Conservation (phyloP, 495 filamentous ascomycete genomes). For the Hypoxylon rickii region DNA sequence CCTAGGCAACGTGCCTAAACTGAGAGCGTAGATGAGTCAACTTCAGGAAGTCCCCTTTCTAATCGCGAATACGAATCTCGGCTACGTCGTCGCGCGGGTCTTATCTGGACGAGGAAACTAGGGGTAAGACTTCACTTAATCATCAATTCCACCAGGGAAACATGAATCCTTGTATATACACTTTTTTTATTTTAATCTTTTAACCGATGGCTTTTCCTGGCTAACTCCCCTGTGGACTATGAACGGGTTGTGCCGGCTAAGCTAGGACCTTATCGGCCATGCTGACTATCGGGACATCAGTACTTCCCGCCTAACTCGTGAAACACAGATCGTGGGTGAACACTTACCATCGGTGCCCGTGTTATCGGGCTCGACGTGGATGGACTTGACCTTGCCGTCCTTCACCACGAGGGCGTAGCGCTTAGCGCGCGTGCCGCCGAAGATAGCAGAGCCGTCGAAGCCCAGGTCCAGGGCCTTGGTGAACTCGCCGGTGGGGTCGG, state of each 20-base stretch:
- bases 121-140: too few species aligned
- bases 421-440: slow-evolving; percentile 85
- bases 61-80: not conserved
- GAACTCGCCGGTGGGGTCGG: slow-evolving; percentile 82
- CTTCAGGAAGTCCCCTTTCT: too few species aligned
- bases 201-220: too few species aligned
- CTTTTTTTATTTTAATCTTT: too few species aligned
- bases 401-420: slow-evolving; percentile 82
- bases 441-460: slow-evolving; percentile 83
- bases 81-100: not conserved
- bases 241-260: too few species aligned
- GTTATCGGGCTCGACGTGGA: slow-evolving; percentile 90
- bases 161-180: too few species aligned
- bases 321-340: not conserved
- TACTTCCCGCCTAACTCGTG: slow-evolving; percentile 1
- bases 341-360: slow-evolving; percentile 79
- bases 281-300: slow-evolving; percentile 54
- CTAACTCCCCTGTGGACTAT: too few species aligned
- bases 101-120: too few species aligned
- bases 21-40: too few species aligned
- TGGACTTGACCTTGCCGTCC: slow-evolving; percentile 74
- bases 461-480: slow-evolving; percentile 82
- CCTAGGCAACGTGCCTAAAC: too few species aligned
- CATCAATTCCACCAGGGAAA: too few species aligned
- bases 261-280: slow-evolving; percentile 74